Base-by-base conservation (phyloP, 2,329 filamentous ascomycete genomes). In the Microcyclosporella mali region DNA sequence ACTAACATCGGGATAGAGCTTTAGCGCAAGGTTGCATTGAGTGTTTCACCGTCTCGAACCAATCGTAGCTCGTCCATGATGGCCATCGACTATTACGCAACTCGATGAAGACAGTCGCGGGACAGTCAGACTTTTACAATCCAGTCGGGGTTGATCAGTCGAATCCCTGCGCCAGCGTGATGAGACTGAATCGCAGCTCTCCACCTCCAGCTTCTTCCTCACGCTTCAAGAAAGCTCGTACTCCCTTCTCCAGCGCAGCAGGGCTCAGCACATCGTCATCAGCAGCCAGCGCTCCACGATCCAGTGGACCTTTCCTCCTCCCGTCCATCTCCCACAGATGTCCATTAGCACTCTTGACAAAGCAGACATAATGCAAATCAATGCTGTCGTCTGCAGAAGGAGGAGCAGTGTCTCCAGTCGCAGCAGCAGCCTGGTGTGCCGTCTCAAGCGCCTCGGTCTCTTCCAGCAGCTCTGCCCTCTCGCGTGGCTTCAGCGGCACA, bases 361-460 rank as follows among this genome's bases (percentile, higher is more conserved):
- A 98, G 60, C 87, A 92, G 35, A 97, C 90, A 63, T 94, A 97
- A 70, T 98, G 92, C 56, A 95, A 72, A 61, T 95, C 90, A n/a
- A 95, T 75, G 54, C 84, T 78, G 57, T 86, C 85, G n/a, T 81
- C 76, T 7, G 88, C 87, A 41, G 77, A 69, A 0, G 92, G 90
- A 1, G 89, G 86, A 10, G 73, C 63, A 1, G 88, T 94, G 61
- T 90, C 87, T 14, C 90, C 90, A 47, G 75, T 70, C 6, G 74
- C 74, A 4, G 90, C 92, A 11, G 88, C 88, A 47, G 78, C 77
- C 35, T 79, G 78, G 67, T 97, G 89, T 6, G 88, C 89, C 4
- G 68, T 72, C 41, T 94, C 89, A 37, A 97, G 75, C 9, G 77
- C 80, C 30, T 79, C 71, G 14, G 84, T 87, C 41, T 82, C 74